Evolutionary conservation across 768 basidiomycete species (phyloP), one percentile per base, ranked within the genome.

Genomic region (Rhodotorula babjevae): DNA sequence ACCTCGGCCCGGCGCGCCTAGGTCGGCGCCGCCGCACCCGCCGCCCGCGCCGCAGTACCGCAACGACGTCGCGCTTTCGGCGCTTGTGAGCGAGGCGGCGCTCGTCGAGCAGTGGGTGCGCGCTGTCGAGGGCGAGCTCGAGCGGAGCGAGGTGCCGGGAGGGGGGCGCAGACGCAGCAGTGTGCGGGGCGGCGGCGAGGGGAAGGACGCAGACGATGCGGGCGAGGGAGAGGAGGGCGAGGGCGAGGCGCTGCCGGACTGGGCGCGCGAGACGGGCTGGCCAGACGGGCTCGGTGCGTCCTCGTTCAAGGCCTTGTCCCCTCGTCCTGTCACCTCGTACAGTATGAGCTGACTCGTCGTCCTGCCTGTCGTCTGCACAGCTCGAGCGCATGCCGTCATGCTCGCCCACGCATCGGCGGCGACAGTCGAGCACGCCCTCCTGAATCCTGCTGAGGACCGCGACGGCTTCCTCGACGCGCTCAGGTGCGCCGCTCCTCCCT

Each of bases 301-400:
- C 23, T 1, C 4, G 0, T 16, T 4, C 16, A 14, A 12, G 16
- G 18, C 10, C 44, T 49, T 18, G 16, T 33, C 44, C 7, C 31
- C 33, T 49, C 18, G 19, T 16, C 11, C 33, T 1, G 33, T n/a
- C 11, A 16, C 23, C 3, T 11, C 21, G 40, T 3, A 4, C 18
- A 5, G 42, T 31, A n/a, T 33, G 44, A 29, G 21, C 36, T 59
- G 18, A 16, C 33, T 44, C 52, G 15, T 52, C 6, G 15, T 5
- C 29, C 31, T 23, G 10, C 29, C 6, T 11, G 27, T 21, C 31
- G 27, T 65, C n/a, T n/a, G n/a, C n/a, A 10, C 77, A 91, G 91
- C 84, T 29, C 89, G 90, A 2, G 84, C 85, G 0, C 86, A 89
- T 77, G 84, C 88, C 2, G 80, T 93, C 16, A 77, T 93, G 15